Base-by-base conservation (phyloP, 2,329 filamentous ascomycete genomes). In the Sodiomyces alkalinus region DNA sequence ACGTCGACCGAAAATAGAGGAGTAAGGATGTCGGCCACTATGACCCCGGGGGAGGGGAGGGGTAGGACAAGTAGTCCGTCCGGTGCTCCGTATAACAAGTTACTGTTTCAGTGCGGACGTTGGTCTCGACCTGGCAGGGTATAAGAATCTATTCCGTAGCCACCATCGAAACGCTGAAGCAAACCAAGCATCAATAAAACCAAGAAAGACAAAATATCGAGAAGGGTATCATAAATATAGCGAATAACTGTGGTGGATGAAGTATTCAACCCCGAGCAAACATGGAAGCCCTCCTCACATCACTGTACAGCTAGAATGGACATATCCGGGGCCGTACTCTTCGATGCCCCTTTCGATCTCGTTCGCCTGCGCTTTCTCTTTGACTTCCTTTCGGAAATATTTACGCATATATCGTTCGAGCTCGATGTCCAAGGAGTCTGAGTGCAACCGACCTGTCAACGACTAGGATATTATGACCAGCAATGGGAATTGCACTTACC, bases 341-440 rank as follows among this genome's bases (percentile, higher is more conserved):
- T 85, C 80, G 29, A 74, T 63, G 4, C 77, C 74, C n/a, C 75
- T 69, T 45, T 81, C 79, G 12, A 69, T 62, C 46, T 90, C 80
- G 43, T 87, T 86, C 31, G 76, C 70, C 39, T 57, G 59, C 35
- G 77, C 62, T 44, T 80, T 80, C 41, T 72, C 64, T 36, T 69
- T 75, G 20, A 71, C 64, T 44, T 80, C 76, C 29, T 65, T 66
- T 2, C 78, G 74, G 39, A 92, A 92, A 50, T 82, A 85, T 33
- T 68, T 72, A 41, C 74, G 71, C 34, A 92, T 53, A 37, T 80
- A 87, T 16, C 62, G 68, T 28, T 74, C 68, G 14, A 83, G 58
- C 5, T 76, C 61, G 14, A 57, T 52, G 43, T 92, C 82, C 13
- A 90, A 63, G 36, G 80, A 77, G 28, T 72, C 76, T 73, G 26